Percentiles rank a stretch among this genome's conserved stretches.
Conservation (phyloP, 768 basidiomycete species). For the Amanita brunnescens region DNA sequence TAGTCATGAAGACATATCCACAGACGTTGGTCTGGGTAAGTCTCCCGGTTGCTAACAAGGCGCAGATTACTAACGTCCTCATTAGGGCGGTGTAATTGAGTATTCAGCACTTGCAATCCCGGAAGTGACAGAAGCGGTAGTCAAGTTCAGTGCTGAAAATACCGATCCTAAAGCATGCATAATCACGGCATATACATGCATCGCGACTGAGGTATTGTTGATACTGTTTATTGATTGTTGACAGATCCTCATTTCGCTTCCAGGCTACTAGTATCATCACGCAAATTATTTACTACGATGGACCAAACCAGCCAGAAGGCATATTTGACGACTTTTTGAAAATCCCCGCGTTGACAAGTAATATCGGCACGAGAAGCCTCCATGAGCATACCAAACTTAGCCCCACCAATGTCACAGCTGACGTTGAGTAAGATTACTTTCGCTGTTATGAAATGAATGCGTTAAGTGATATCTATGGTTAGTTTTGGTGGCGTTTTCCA, state of each 20-base stretch:
- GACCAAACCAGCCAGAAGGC: slow-evolving; percentile 31
- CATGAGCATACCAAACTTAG: slow-evolving; percentile 23
- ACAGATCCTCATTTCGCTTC: slow-evolving; percentile 13
- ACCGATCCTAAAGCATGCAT: slow-evolving; percentile 45
- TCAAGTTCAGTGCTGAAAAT: slow-evolving; percentile 30
- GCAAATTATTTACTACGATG: slow-evolving; percentile 43
- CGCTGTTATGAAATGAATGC: slow-evolving; percentile 1
- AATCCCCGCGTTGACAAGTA: slow-evolving; percentile 24
- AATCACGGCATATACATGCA: slow-evolving; percentile 36
- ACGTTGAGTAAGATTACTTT: slow-evolving; percentile 9
- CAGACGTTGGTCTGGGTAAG: slow-evolving; percentile 55
- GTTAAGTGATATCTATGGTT: slow-evolving; percentile 5
- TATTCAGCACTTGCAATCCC: slow-evolving; percentile 17
- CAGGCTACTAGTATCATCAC: too few relatives aligned
- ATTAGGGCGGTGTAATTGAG: slow-evolving; percentile 42
- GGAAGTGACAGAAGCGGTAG: slow-evolving; percentile 26
- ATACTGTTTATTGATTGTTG: not conserved
- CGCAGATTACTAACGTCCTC: not conserved
- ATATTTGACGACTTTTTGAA: slow-evolving; percentile 39
- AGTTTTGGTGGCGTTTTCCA: slow-evolving; percentile 20
- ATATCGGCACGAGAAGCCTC: slow-evolving; percentile 26
- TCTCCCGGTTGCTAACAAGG: not conserved
- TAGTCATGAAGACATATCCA: slow-evolving; percentile 44
- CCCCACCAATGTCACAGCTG: slow-evolving; percentile 19
- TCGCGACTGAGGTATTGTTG: slow-evolving; percentile 23